These are phyloP conservation scores for Solanum chilense DNA, from an alignment of 257 asterid genomes.

Conservation along the genomic window DNA sequence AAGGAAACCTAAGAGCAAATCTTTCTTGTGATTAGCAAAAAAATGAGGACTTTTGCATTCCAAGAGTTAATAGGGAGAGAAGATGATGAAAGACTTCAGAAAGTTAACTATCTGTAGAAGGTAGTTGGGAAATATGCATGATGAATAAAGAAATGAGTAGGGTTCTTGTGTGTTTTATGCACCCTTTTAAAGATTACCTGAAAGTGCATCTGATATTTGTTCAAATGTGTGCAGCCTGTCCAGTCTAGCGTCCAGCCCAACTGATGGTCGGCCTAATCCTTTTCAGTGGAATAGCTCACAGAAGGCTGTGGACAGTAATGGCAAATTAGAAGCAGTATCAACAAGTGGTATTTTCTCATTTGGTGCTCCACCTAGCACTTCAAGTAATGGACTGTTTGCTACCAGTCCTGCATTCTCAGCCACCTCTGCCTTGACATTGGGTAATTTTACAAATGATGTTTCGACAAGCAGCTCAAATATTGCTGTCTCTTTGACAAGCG, in stretches of 20 bases:
- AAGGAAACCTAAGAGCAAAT: neutral
- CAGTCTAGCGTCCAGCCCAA: constrained; percentile 8
- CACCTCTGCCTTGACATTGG: constrained; percentile 8
- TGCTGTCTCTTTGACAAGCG: constrained; percentile 24
- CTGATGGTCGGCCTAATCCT: constrained; percentile 10
- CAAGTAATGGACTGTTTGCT: constrained; percentile 20
- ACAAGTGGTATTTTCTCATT: neutral
- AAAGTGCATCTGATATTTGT: neutral
- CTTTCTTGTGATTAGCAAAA: neutral
- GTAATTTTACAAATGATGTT: constrained; percentile 11
- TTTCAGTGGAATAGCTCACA: constrained; percentile 17
- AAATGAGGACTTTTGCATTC: neutral
- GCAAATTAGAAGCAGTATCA: constrained; percentile 15
- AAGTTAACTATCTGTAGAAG: neutral
- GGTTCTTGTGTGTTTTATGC: neutral
- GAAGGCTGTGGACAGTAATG: constrained; percentile 30
- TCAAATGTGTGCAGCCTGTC: constrained; percentile 33
- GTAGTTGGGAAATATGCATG: neutral
- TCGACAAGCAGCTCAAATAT: constrained; percentile 9
- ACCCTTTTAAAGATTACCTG: neutral
- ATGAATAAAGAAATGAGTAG: neutral
- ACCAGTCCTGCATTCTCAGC: constrained; percentile 15
- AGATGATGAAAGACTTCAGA: neutral
- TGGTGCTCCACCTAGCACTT: neutral
- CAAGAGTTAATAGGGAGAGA: neutral